Evolutionary conservation across 2,329 filamentous ascomycete genomes (phyloP).

Genomic region (Hypoxylon sp.): DNA sequence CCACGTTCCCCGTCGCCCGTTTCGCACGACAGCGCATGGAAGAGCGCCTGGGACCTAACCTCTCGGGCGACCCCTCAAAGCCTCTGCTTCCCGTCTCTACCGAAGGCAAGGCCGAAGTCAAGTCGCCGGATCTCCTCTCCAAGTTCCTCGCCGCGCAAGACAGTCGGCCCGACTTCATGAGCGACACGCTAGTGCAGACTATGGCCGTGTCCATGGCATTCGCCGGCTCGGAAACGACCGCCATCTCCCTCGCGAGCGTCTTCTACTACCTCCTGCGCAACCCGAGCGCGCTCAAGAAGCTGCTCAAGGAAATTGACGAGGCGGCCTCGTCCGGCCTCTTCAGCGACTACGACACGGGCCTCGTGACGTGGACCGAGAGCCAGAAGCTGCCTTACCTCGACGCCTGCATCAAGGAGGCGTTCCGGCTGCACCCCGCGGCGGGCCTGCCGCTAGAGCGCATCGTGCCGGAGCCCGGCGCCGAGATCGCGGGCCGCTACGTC

Average conservation of each 20-base stretch:
- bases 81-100: slow-evolving; percentile 49
- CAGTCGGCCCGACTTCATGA: slow-evolving; percentile 75
- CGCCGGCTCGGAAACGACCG: slow-evolving; percentile 81
- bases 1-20: slow-evolving; percentile 74
- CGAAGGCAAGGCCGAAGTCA: slow-evolving; percentile 49
- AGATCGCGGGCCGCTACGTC: slow-evolving; percentile 69
- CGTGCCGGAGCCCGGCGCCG: slow-evolving; percentile 69
- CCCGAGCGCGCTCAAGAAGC: slow-evolving; percentile 59
- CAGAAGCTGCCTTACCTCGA: slow-evolving; percentile 79
- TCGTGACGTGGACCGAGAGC: slow-evolving; percentile 73
- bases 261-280: slow-evolving; percentile 78
- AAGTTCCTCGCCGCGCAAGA: slow-evolving; percentile 76
- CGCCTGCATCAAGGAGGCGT: slow-evolving; percentile 79
- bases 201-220: slow-evolving; percentile 77
- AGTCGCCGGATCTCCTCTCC: slow-evolving; percentile 67
- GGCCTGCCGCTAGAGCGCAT: slow-evolving; percentile 78
- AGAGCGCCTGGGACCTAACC: slow-evolving; percentile 64
- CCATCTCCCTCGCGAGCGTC: slow-evolving; percentile 73
- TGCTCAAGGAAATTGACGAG: slow-evolving; percentile 69
- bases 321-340: slow-evolving; percentile 62
- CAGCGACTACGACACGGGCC: slow-evolving; percentile 60
- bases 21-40: slow-evolving; percentile 74
- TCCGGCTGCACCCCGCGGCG: slow-evolving; percentile 77
- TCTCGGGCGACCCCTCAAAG: slow-evolving; percentile 41
- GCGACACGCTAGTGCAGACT: slow-evolving; percentile 71